phyloP scores from a whole-genome alignment of 2,329 filamentous ascomycete genomes.

The Diaporthe australafricana region DNA sequence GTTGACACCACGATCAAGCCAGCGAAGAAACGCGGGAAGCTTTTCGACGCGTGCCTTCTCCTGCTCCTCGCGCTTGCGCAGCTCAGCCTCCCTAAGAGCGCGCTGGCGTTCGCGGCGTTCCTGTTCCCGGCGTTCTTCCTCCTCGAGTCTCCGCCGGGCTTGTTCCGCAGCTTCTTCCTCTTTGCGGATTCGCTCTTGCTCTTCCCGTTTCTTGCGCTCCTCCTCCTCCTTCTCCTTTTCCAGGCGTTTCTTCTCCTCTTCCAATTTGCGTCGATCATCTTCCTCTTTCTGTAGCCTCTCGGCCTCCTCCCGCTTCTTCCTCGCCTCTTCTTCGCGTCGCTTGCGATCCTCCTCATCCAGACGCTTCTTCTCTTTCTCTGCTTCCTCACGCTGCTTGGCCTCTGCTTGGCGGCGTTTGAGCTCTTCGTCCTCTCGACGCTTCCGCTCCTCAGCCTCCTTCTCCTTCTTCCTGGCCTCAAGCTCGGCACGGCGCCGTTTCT shows the following conservation, averaged over 20 bases:
- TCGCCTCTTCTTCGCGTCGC: slow-evolving; percentile 42
- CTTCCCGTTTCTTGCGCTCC: slow-evolving; percentile 51
- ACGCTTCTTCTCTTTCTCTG: slow-evolving; percentile 49
- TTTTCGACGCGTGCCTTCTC: slow-evolving; percentile 66
- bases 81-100: slow-evolving; percentile 63
- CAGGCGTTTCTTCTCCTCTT: slow-evolving; percentile 45
- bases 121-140: slow-evolving; percentile 62
- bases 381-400: slow-evolving; percentile 46
- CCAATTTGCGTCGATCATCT: slow-evolving; percentile 42
- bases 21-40: slow-evolving; percentile 69
- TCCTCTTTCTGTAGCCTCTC: slow-evolving; percentile 49
- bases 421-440: slow-evolving; percentile 49
- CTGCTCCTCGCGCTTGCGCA: slow-evolving; percentile 64
- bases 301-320: slow-evolving; percentile 49
- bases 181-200: slow-evolving; percentile 58
- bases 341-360: slow-evolving; percentile 43
- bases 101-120: slow-evolving; percentile 61
- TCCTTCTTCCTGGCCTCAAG: slow-evolving; percentile 44
- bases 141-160: slow-evolving; percentile 62
- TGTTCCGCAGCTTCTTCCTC: slow-evolving; percentile 62
- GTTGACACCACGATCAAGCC: slow-evolving; percentile 66
- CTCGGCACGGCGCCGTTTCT: slow-evolving; percentile 45
- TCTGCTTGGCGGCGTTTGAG: slow-evolving; percentile 37
- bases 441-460: slow-evolving; percentile 47
- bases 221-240: slow-evolving; percentile 59